Evolutionary conservation across 1,139 yeast species (phyloP).

Genomic region (Suhomyces choctaworum): DNA sequence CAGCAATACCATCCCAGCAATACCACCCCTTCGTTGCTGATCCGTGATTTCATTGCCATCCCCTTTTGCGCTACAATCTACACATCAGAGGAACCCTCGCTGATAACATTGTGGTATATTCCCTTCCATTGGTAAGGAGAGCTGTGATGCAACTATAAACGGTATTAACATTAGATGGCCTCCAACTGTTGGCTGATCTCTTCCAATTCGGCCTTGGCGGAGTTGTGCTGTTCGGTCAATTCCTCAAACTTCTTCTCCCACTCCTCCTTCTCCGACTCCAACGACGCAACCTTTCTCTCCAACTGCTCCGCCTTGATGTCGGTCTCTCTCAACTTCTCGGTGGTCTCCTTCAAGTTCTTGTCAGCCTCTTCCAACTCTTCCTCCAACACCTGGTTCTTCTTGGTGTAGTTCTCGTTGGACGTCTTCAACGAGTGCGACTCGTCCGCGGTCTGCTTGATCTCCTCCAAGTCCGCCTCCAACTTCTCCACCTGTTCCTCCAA

Average conservation of each 20-base stretch:
- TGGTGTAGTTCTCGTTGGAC: constrained; percentile 85
- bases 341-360: constrained; percentile 87
- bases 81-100: too few relatives aligned
- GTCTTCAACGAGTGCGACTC: constrained; percentile 89
- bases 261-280: constrained; percentile 90
- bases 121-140: too few relatives aligned
- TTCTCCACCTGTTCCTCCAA: constrained; percentile 91
- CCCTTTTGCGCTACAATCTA: too few relatives aligned
- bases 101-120: too few relatives aligned
- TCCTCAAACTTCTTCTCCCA: constrained; percentile 93
- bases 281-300: constrained; percentile 90
- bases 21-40: too few relatives aligned
- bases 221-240: constrained; percentile 73
- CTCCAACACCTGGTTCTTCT: constrained; percentile 90
- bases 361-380: constrained; percentile 93
- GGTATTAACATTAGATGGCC: constrained; percentile 53
- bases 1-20: too few relatives aligned
- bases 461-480: constrained; percentile 75
- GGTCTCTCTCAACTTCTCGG: constrained; percentile 91
- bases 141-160: constrained; percentile 12
- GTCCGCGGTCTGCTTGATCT: constrained; percentile 86
- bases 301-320: constrained; percentile 96
- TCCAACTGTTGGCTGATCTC: constrained; percentile 94
- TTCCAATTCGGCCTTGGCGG: constrained; percentile 87
- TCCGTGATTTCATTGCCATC: too few relatives aligned